Evolutionary conservation across 768 basidiomycete genomes (phyloP).

Genomic region (Hygrocybe punicea): DNA sequence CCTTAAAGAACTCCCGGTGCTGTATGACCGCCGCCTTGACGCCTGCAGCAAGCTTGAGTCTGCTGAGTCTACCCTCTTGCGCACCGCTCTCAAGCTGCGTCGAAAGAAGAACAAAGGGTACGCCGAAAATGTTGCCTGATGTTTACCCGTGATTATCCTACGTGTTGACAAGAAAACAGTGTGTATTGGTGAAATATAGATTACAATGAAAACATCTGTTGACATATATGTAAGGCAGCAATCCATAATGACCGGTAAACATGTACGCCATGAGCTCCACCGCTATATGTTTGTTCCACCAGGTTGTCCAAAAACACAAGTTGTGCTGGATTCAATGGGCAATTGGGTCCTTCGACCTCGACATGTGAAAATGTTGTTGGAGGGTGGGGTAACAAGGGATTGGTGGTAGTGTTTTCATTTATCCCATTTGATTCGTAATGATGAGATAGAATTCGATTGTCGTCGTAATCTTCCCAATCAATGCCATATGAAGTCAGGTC

Average conservation of each 20-base stretch:
- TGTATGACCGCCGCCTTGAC: no score
- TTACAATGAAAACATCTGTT: not conserved
- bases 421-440: constrained; percentile 11
- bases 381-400: constrained; percentile 2
- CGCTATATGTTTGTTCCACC: not conserved
- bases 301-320: not conserved
- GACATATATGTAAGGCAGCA: not conserved
- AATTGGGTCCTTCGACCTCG: not conserved
- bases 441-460: constrained; percentile 9
- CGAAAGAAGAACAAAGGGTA: no score
- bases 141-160: no score
- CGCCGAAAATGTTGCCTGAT: no score
- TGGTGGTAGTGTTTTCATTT: constrained; percentile 5
- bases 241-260: not conserved
- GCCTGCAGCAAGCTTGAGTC: no score
- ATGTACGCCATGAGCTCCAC: not conserved
- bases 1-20: no score
- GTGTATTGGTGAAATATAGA: not conserved
- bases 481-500: constrained; percentile 22
- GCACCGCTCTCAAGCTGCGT: no score
- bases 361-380: constrained; percentile 6
- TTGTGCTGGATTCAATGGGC: constrained; percentile 2
- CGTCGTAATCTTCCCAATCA: constrained; percentile 22
- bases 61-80: no score
- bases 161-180: no score